Conservation (phyloP, 1,284 basidiomycete genomes). For the Sporisorium sorghi region DNA sequence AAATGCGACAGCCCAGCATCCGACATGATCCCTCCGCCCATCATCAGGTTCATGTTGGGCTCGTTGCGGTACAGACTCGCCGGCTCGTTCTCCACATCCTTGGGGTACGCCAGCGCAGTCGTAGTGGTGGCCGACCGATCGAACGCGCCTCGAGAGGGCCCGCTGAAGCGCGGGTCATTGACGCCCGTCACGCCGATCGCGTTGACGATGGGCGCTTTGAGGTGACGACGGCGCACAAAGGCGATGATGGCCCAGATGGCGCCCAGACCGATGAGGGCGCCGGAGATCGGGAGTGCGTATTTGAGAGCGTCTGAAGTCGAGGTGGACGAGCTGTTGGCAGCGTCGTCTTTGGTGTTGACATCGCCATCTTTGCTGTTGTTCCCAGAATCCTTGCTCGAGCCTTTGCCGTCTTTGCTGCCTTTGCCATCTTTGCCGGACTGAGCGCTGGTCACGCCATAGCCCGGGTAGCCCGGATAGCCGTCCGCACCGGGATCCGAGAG, state of each 20-base stretch:
- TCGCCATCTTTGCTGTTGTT: slow-evolving; percentile 3
- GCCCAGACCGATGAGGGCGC: slow-evolving; percentile 30
- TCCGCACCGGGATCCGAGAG: slow-evolving; percentile 36
- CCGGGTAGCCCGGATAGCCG: slow-evolving; percentile 36
- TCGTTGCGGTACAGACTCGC: slow-evolving; percentile 32
- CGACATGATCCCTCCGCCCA: slow-evolving; percentile 42
- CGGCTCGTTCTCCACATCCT: slow-evolving; percentile 23
- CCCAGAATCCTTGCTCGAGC: slow-evolving; percentile 8
- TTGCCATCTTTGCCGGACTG: slow-evolving; percentile 20
- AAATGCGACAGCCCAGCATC: slow-evolving; percentile 36
- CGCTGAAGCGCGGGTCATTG: slow-evolving; percentile 31
- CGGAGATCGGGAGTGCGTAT: slow-evolving; percentile 46
- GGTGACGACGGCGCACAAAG: slow-evolving; percentile 20
- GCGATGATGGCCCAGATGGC: slow-evolving; percentile 33
- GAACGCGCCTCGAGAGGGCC: slow-evolving; percentile 6
- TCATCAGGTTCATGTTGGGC: slow-evolving; percentile 45
- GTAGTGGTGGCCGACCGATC: slow-evolving; percentile 2
- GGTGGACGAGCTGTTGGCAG: slow-evolving; percentile 2
- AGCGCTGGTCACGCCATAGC: slow-evolving; percentile 15
- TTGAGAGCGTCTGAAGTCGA: slow-evolving; percentile 26
- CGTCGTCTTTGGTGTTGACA: slow-evolving; percentile 11
- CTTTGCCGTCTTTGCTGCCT: slow-evolving; percentile 38
- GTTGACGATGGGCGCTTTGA: slow-evolving; percentile 24
- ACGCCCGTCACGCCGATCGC: slow-evolving; percentile 38
- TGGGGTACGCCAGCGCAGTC: slow-evolving; percentile 5